Base-by-base conservation (phyloP, 352 stramenopile species). In the Phytophthora macrochlamydospora region DNA sequence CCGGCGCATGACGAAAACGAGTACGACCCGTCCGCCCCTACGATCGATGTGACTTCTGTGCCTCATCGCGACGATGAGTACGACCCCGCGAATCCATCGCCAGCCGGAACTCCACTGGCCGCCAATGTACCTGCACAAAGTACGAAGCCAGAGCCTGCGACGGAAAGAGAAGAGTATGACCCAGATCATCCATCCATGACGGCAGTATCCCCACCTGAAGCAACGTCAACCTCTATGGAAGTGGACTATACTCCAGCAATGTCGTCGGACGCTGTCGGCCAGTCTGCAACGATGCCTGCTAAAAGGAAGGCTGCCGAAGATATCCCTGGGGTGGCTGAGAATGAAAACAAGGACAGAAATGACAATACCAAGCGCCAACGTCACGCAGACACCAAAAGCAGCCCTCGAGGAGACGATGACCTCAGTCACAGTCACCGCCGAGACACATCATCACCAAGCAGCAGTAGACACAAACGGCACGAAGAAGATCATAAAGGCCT, bases 401-500 rank as follows among this genome's bases (percentile, higher is more conserved):
- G 48, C 28, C 31, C 45, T 45, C 57, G 50, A 13, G 43, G 43
- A 11, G 44, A 73, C 4, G 59, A 61, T n/a, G 58, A 73, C 14
- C 59, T 51, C 28, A 68, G 70, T 13, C 43, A 65, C 13, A 59
- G 51, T 48, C 76, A 71, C 3, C 70, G 52, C 37, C 76, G 67
- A 24, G 51, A 56, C 9, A 63, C 76, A 28, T 59, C 59, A 8
- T 40, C 58, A 32, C 75, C 70, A 5, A 30, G 49, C 24, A 76
- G 48, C n/a, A 74, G 51, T 29, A 61, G 59, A 65, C 28, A 57
- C 12, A 61, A 76, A 11, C 52, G 62, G 24, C 56, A 62, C 13
- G 44, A 71, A 31, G 69, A 79, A 18, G 73, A 87, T 38, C 72
- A 80, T 51, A 86, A 89, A 43, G 85, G 85, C 4, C 70, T 94